A percentile compares a stretch with the other conserved stretches of the same genome.
phyloP scores from a whole-genome alignment of 345 rosid genomes.

The Populus nigra region DNA sequence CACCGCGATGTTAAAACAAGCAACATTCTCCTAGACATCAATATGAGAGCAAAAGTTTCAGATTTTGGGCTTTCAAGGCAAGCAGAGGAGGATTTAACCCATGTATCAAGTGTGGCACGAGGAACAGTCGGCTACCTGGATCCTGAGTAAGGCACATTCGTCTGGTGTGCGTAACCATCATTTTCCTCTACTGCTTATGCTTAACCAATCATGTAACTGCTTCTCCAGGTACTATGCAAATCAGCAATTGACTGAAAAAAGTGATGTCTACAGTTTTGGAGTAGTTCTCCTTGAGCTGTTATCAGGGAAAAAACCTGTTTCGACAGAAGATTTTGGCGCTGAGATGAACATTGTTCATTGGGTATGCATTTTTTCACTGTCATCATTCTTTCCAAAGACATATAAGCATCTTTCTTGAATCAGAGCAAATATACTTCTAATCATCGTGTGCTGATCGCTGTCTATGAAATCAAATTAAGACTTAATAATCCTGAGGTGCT shows the following conservation, averaged over 20 bases:
- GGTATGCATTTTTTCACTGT: constrained; percentile 42
- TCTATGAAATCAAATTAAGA: background rate
- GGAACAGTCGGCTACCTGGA: constrained; percentile 96
- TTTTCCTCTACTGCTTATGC: background rate
- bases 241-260: constrained; percentile 89
- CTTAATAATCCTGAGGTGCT: background rate
- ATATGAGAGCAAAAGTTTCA: constrained; percentile 95
- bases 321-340: constrained; percentile 76
- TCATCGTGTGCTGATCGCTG: background rate
- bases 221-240: constrained; percentile 74
- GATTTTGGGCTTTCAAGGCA: constrained; percentile 98
- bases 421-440: background rate
- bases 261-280: constrained; percentile 97
- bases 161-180: background rate
- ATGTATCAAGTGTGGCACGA: constrained; percentile 83
- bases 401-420: background rate
- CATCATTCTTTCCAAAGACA: constrained; percentile 2
- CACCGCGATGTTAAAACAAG: constrained; percentile 96
- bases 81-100: constrained; percentile 89
- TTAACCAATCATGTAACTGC: background rate
- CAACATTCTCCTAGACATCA: constrained; percentile 83
- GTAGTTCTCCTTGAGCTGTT: constrained; percentile 91
- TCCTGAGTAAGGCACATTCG: constrained; percentile 66
- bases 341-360: constrained; percentile 89
- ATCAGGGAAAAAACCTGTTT: constrained; percentile 88